Conservation (phyloP, 2,329 filamentous ascomycete genomes). For the Colletotrichum tabaci region DNA sequence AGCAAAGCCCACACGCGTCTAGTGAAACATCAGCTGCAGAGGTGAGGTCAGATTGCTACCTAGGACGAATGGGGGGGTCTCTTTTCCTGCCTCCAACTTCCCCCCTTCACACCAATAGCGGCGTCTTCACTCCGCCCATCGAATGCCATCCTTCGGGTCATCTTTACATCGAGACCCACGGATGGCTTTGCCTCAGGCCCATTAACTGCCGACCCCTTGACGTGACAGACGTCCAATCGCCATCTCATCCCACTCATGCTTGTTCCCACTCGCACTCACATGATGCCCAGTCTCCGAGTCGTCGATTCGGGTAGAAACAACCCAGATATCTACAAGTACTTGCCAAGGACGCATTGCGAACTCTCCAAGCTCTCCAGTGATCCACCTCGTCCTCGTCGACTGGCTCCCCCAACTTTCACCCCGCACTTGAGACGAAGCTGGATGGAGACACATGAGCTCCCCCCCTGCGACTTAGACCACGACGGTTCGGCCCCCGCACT, state of each 20-base stretch:
- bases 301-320: slow-evolving; percentile 10
- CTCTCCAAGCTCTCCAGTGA: slow-evolving; percentile 17
- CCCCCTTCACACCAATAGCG: background rate
- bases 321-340: background rate
- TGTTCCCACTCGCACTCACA: slow-evolving; percentile 8
- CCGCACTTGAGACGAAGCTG: slow-evolving; percentile 26
- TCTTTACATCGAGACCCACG: slow-evolving; percentile 35
- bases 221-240: slow-evolving; percentile 17
- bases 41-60: background rate
- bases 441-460: slow-evolving; percentile 17
- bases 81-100: background rate
- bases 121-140: background rate
- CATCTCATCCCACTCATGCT: background rate
- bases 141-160: slow-evolving; percentile 33
- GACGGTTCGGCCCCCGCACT: slow-evolving; percentile 31
- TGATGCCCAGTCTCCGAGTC: background rate
- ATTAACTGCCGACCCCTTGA: background rate
- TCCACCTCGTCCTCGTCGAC: slow-evolving; percentile 29
- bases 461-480: slow-evolving; percentile 18
- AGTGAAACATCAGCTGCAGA: background rate
- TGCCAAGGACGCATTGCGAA: slow-evolving; percentile 25
- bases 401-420: slow-evolving; percentile 35
- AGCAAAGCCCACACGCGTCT: background rate
- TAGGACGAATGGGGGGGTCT: background rate
- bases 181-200: background rate